A percentile compares a stretch with the other conserved stretches of the same genome.
phyloP scores from a whole-genome alignment of 345 rosid species.

The Populus tremula region DNA sequence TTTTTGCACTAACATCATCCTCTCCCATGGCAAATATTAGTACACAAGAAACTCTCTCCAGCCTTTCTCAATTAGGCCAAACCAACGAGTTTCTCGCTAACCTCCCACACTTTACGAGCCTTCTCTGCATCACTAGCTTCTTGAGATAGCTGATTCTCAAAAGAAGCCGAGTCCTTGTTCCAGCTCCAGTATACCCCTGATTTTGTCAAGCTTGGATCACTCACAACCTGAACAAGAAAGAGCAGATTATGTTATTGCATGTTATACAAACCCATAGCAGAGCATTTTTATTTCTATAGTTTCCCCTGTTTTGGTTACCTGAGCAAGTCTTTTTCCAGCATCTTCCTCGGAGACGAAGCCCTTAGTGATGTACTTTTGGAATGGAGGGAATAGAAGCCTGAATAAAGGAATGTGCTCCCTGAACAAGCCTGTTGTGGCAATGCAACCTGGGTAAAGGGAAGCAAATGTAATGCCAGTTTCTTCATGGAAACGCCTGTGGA shows the following conservation, averaged over 20 bases:
- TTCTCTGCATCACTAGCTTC: slow-evolving; percentile 87
- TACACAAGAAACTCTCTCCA: background rate
- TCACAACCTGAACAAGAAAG: slow-evolving; percentile 55
- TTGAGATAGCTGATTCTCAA: slow-evolving; percentile 85
- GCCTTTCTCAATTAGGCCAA: slow-evolving; percentile 45
- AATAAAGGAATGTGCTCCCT: slow-evolving; percentile 94
- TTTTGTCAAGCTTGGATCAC: slow-evolving; percentile 82
- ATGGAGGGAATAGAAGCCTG: slow-evolving; percentile 87
- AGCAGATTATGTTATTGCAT: background rate
- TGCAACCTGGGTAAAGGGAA: slow-evolving; percentile 96
- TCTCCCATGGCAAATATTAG: slow-evolving; percentile 24
- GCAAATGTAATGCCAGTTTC: slow-evolving; percentile 82
- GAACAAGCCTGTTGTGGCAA: slow-evolving; percentile 95
- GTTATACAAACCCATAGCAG: background rate
- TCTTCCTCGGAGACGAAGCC: slow-evolving; percentile 92
- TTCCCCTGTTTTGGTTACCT: slow-evolving; percentile 42
- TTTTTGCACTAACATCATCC: slow-evolving; percentile 15
- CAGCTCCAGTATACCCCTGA: slow-evolving; percentile 99
- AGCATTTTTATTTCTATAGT: background rate
- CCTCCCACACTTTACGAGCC: slow-evolving; percentile 92
- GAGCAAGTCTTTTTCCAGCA: slow-evolving; percentile 90
- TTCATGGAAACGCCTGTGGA: slow-evolving; percentile 89
- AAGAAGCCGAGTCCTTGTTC: slow-evolving; percentile 92
- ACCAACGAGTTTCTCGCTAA: slow-evolving; percentile 95
- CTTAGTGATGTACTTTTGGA: slow-evolving; percentile 96